These are phyloP conservation scores for Senna siamea DNA, from an alignment of 306 rosid genomes.

Conservation along the genomic window DNA sequence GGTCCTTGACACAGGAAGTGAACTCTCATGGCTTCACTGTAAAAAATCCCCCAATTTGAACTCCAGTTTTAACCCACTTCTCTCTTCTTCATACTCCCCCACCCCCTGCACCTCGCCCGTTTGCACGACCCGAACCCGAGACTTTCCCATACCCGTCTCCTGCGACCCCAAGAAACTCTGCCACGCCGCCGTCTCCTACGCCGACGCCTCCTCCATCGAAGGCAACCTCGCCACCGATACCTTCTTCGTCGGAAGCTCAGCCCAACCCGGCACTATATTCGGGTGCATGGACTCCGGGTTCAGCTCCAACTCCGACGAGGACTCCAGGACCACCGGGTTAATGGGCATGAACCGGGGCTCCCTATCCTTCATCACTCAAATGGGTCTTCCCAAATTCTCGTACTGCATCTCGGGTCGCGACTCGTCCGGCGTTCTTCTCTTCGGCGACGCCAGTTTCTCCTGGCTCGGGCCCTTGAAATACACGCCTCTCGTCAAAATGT, in stretches of 20 bases:
- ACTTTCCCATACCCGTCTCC: conserved; percentile 63
- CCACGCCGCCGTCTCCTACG: conserved; percentile 72
- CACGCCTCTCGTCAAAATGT: conserved; percentile 68
- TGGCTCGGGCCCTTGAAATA: conserved; percentile 74
- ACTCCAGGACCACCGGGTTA: conserved; percentile 76
- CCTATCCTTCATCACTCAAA: conserved; percentile 64
- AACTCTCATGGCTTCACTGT: conserved; percentile 89
- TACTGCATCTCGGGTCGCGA: conserved; percentile 76
- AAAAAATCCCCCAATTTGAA: conserved; percentile 50
- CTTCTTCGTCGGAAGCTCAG: conserved; percentile 47
- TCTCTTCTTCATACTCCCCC: conserved; percentile 61
- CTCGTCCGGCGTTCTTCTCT: conserved; percentile 68
- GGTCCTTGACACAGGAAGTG: conserved; percentile 97
- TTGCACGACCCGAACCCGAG: conserved; percentile 69
- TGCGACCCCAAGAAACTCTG: conserved; percentile 75
- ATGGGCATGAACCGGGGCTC: conserved; percentile 92
- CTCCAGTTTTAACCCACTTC: conserved; percentile 58
- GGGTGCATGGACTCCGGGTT: conserved; percentile 86
- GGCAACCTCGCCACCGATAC: conserved; percentile 83
- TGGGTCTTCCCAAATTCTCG: conserved; percentile 75
- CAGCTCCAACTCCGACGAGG: conserved; percentile 73
- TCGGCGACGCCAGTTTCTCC: conserved; percentile 55
- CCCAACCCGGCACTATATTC: conserved; percentile 59
- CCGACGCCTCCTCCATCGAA: conserved; percentile 70
- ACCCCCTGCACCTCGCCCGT: conserved; percentile 67